Evolutionary conservation across 2,329 filamentous ascomycete genomes (phyloP).

Genomic region (Fusarium sp.): DNA sequence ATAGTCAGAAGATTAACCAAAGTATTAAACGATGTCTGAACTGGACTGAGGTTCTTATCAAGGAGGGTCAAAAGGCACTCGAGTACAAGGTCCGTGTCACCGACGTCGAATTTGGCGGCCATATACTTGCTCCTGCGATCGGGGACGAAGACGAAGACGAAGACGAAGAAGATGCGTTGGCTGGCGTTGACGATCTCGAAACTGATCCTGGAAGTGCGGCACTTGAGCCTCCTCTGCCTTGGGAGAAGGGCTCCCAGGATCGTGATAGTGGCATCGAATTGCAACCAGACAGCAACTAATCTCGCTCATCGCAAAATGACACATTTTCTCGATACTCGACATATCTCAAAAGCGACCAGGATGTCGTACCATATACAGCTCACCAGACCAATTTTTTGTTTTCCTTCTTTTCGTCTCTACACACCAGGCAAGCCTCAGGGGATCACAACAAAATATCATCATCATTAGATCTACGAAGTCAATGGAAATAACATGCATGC

Average conservation of each 20-base stretch:
- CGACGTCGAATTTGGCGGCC: conserved; percentile 83
- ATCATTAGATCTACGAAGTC: conserved; percentile 28
- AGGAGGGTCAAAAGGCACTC: conserved; percentile 86
- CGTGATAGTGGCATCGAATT: conserved; percentile 65
- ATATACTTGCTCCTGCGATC: conserved; percentile 76
- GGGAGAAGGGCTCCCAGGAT: conserved; percentile 56
- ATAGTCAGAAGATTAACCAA: conserved; percentile 95
- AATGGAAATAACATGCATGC: conserved; percentile 34
- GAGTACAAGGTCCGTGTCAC: conserved; percentile 81
- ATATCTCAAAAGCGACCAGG: conserved; percentile 11
- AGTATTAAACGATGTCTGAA: conserved; percentile 89
- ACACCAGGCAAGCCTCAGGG: conserved; percentile 31
- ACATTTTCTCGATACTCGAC: not conserved
- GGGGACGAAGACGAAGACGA: conserved; percentile 60
- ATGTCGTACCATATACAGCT: conserved; percentile 18
- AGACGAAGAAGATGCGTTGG: conserved; percentile 38
- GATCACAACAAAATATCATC: conserved; percentile 24
- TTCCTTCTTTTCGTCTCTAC: conserved; percentile 12
- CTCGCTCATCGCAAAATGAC: not conserved
- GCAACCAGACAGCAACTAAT: conserved; percentile 50
- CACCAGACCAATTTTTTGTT: conserved; percentile 17
- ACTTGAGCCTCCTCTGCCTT: conserved; percentile 43
- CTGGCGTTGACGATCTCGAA: conserved; percentile 25
- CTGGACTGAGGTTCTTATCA: conserved; percentile 91
- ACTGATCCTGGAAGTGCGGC: conserved; percentile 32